phyloP scores from a whole-genome alignment of 2,329 filamentous ascomycete species.

The Capronia coronata region DNA sequence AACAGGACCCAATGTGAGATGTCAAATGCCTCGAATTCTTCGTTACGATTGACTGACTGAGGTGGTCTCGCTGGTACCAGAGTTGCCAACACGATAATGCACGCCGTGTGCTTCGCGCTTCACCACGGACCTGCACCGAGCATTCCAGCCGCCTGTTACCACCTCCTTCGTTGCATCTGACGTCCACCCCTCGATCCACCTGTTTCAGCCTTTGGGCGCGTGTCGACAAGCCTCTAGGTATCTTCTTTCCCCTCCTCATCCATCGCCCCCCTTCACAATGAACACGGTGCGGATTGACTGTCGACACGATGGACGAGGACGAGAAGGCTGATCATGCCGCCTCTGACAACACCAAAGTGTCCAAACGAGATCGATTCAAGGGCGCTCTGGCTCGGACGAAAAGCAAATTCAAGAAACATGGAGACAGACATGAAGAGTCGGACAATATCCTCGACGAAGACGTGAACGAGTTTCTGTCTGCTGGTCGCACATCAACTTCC shows the following conservation, averaged over 20 bases:
- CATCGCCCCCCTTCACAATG: constrained; percentile 10
- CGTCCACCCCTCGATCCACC: constrained; percentile 8
- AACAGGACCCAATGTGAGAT: too few species aligned
- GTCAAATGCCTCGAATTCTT: background rate
- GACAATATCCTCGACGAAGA: constrained; percentile 18
- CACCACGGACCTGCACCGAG: background rate
- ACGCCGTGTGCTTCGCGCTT: background rate
- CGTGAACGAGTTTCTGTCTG: constrained; percentile 27
- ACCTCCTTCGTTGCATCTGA: constrained; percentile 2
- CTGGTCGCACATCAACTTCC: constrained; percentile 21
- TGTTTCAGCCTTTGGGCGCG: constrained; percentile 14
- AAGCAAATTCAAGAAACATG: constrained; percentile 26
- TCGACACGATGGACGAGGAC: constrained; percentile 24
- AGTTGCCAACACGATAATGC: background rate
- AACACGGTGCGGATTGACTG: background rate
- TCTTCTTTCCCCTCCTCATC: background rate
- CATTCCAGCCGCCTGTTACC: constrained; percentile 7
- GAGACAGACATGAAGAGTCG: constrained; percentile 17
- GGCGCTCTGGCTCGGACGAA: constrained; percentile 25
- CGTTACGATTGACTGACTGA: background rate
- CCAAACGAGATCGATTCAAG: constrained; percentile 24
- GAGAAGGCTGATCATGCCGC: constrained; percentile 15
- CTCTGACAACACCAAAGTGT: constrained; percentile 14
- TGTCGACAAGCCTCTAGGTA: background rate
- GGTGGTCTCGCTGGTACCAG: too few species aligned